Evolutionary conservation across 108 stramenopile genomes (phyloP), one percentile per base, ranked within the genome.

Genomic region (Skeletonema potamos): DNA sequence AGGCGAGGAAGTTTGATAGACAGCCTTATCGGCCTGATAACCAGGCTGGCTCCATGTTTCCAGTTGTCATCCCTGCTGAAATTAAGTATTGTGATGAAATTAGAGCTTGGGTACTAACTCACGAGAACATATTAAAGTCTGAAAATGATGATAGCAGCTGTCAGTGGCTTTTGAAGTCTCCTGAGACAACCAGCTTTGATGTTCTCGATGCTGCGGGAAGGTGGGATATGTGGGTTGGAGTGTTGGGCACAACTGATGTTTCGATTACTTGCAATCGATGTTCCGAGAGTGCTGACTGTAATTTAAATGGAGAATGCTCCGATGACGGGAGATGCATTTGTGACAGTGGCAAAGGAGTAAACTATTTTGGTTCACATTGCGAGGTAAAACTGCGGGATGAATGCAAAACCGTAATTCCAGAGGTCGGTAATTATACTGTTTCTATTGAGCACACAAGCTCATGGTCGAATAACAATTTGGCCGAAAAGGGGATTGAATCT

Each of bases 51-150:
- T 18, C 48, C 5, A 10, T 6, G 18, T 51, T 8, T 51, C 48
- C 48, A 51, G 22, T 22, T 51, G 58, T 59, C 7, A 1, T 59
- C 26, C 33, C 58, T 32, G 58, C 58, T 30, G 58, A 59, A 34
- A 59, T 59, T 30, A 30, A 34, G 27, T 59, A 59, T 27, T 59
- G 58, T 27, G 58, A 59, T 9, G 58, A 59, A 20, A 59, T 59
- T 18, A 59, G 22, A 17, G 58, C 58, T 27, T 59, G 58, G 58
- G 58, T 59, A 3, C 24, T 59, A 30, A 34, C 58, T 17, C 58
- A 59, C 10, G 58, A 59, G 9, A 33, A 59, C 11, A 59, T 59
- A 5, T 6, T 17, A 0, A 59, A 59, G 24, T 33, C 36, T 27
- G 62, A 37, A 33, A 20, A 15, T 34, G 58, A 59, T 24, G 29